Conservation (phyloP, 768 basidiomycete genomes). For the Kwoniella shandongensis region DNA sequence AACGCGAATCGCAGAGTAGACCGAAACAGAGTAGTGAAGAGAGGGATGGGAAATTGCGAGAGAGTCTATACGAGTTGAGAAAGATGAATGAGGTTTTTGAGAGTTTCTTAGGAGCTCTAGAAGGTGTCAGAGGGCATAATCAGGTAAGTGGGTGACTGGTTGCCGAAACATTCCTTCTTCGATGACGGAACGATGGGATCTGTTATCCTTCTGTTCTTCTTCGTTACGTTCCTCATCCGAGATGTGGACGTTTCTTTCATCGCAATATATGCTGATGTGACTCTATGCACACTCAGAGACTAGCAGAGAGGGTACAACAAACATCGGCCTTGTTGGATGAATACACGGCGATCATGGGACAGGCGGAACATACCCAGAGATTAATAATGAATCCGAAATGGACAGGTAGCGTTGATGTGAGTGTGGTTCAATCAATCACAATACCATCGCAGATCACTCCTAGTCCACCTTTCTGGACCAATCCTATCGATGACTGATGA, state of each 20-base stretch:
- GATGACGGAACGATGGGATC: no score
- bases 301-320: constrained; percentile 39
- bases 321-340: constrained; percentile 53
- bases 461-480: neutral
- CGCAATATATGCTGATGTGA: no score
- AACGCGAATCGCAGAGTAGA: neutral
- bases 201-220: no score
- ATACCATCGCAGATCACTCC: neutral
- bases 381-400: constrained; percentile 52
- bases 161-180: no score
- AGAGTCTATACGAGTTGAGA: constrained; percentile 49
- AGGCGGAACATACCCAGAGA: constrained; percentile 54
- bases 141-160: constrained; percentile 51
- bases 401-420: constrained; percentile 49
- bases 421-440: constrained; percentile 15
- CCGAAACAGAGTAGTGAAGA: constrained; percentile 2
- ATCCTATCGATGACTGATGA: neutral
- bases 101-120: constrained; percentile 39
- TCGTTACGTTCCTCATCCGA: no score
- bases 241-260: no score
- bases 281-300: constrained; percentile 27
- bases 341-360: constrained; percentile 52
- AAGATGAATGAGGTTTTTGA: constrained; percentile 54
- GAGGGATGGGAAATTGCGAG: constrained; percentile 35
- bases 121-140: constrained; percentile 48